phyloP scores from a whole-genome alignment of 2,329 filamentous ascomycete genomes.

The Exophiala aquamarina region DNA sequence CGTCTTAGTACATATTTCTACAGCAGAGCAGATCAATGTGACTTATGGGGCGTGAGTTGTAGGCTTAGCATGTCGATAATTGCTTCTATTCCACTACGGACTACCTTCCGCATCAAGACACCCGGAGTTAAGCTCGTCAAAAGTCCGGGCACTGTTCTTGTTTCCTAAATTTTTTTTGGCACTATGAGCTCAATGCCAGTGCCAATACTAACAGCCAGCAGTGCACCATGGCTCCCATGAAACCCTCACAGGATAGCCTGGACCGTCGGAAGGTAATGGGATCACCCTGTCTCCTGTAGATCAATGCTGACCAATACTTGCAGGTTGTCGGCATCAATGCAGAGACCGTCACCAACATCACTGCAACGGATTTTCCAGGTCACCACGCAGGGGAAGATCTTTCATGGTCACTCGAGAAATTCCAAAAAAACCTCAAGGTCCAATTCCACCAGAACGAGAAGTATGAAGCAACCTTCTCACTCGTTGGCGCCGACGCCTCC shows the following conservation, averaged over 20 bases:
- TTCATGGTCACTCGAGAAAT: conserved; percentile 72
- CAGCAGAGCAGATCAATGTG: too few species aligned
- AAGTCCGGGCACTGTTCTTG: not conserved
- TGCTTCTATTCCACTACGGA: too few species aligned
- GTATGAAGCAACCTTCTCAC: conserved; percentile 80
- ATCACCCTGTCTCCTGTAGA: not conserved
- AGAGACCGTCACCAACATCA: conserved; percentile 86
- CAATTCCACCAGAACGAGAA: conserved; percentile 81
- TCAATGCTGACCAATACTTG: conserved; percentile 1
- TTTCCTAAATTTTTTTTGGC: too few species aligned
- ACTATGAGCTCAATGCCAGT: too few species aligned
- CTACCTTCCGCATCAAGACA: too few species aligned
- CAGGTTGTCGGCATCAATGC: conserved; percentile 72
- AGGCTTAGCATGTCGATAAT: too few species aligned
- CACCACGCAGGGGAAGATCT: conserved; percentile 88
- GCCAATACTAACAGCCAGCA: too few species aligned
- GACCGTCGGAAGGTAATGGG: conserved; percentile 24
- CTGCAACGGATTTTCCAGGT: conserved; percentile 87
- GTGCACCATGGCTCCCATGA: conserved; percentile 19
- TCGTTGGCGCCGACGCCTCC: conserved; percentile 86
- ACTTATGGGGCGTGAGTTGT: too few species aligned
- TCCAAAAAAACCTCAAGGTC: conserved; percentile 68
- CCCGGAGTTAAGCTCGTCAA: not conserved
- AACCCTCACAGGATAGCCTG: conserved; percentile 20
- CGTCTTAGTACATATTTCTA: too few species aligned